Conservation (phyloP, 306 rosid species). For the Aeschynomene evenia region DNA sequence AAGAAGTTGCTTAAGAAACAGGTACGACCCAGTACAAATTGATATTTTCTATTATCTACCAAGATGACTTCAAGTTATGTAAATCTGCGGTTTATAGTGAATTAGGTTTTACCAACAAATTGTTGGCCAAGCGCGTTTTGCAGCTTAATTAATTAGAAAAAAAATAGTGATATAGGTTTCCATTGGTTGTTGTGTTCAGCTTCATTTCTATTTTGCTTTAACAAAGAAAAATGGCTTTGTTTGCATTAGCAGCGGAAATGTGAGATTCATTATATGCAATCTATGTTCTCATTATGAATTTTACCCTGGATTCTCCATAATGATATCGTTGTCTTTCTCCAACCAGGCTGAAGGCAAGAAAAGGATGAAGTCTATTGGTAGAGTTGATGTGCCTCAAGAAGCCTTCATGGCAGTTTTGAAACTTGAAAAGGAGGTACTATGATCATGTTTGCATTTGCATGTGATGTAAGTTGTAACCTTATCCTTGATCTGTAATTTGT, state of each 20-base stretch:
- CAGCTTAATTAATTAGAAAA: too few species aligned
- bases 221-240: not conserved
- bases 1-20: conserved; percentile 92
- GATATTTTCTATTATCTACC: not conserved
- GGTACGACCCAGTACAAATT: conserved; percentile 39
- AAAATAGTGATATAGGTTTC: not conserved
- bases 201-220: not conserved
- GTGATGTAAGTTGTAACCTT: conserved; percentile 20
- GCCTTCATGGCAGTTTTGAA: conserved; percentile 97
- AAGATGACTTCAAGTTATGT: conserved; percentile 5
- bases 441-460: conserved; percentile 24
- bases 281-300: conserved; percentile 8
- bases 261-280: not conserved
- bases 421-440: conserved; percentile 89
- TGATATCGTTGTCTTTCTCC: conserved; percentile 10
- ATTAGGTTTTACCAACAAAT: not conserved
- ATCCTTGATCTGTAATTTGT: conserved; percentile 35
- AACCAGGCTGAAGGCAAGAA: conserved; percentile 92
- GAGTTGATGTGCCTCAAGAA: conserved; percentile 95
- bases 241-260: conserved; percentile 6
- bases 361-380: conserved; percentile 90
- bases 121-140: too few species aligned
- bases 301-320: conserved; percentile 8
- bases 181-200: not conserved
- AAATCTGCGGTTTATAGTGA: not conserved